Conservation (phyloP, 208 protist species). For the Acanthamoeba royreba region DNA sequence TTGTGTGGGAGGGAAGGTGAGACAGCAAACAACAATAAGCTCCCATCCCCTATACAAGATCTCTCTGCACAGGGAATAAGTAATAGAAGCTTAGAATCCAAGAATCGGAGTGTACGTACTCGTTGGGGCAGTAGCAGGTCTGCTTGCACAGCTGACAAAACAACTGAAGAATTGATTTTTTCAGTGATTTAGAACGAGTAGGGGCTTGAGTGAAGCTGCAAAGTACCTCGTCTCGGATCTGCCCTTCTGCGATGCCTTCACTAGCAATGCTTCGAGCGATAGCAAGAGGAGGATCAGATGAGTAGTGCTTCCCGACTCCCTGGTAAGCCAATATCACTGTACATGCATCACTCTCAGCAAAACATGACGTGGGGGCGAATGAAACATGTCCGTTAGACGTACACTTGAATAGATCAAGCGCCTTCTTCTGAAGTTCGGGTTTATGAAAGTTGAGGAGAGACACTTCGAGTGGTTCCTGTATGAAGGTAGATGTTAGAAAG, state of each 20-base stretch:
- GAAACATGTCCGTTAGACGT: neutral
- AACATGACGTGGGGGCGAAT: too few species aligned
- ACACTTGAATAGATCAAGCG: conserved; percentile 24
- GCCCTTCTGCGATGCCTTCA: conserved; percentile 8
- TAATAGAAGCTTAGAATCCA: too few species aligned
- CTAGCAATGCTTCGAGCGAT: neutral
- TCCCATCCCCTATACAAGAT: conserved; percentile 36
- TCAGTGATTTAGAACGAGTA: too few species aligned
- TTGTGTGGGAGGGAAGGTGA: conserved; percentile 29
- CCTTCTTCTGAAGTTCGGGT: conserved; percentile 44
- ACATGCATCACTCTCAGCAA: too few species aligned
- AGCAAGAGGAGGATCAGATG: neutral
- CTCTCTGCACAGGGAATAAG: neutral
- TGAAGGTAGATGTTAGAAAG: too few species aligned
- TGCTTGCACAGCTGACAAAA: conserved; percentile 49
- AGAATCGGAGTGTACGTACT: neutral
- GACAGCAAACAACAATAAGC: neutral
- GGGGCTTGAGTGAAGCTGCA: too few species aligned
- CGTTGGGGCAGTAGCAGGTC: neutral
- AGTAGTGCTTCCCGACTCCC: neutral
- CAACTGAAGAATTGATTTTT: too few species aligned
- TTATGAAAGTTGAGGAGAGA: conserved; percentile 34
- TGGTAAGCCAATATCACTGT: conserved; percentile 27
- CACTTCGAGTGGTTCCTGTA: neutral
- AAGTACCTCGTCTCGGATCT: conserved; percentile 35